These are phyloP conservation scores for Lichtheimia corymbifera DNA, from an alignment of 371 early-diverging fungal genomes.

Conservation along the genomic window DNA sequence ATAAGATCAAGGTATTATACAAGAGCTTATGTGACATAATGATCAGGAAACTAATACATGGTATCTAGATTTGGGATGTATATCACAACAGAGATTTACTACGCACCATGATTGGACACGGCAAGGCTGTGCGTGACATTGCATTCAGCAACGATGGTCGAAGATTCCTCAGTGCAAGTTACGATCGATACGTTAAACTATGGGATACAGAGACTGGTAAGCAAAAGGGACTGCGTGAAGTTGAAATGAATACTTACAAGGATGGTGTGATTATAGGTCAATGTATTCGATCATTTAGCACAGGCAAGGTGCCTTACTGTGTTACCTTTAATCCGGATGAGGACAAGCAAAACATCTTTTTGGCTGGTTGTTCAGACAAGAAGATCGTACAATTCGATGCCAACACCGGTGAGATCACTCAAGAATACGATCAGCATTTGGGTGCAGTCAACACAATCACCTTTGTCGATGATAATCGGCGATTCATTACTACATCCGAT, in stretches of 20 bases:
- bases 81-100: conserved; percentile 84
- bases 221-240: neutral
- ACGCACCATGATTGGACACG: conserved; percentile 90
- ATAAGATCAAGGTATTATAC: conserved; percentile 77
- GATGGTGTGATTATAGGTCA: conserved; percentile 42
- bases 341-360: conserved; percentile 81
- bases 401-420: conserved; percentile 80
- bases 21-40: no score
- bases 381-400: conserved; percentile 90
- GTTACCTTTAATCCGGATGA: conserved; percentile 89
- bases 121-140: conserved; percentile 90
- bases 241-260: conserved; percentile 2
- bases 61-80: conserved; percentile 84
- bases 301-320: conserved; percentile 85
- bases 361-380: conserved; percentile 92
- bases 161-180: conserved; percentile 85
- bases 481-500: conserved; percentile 94
- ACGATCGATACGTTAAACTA: conserved; percentile 89
- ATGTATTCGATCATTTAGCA: conserved; percentile 80
- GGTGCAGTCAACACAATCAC: conserved; percentile 96
- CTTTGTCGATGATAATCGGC: conserved; percentile 91
- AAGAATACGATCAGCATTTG: conserved; percentile 96
- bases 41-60: no score
- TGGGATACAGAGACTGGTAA: conserved; percentile 97
- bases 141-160: conserved; percentile 88